Conservation (phyloP, 306 rosid species). For the Parietaria judaica region DNA sequence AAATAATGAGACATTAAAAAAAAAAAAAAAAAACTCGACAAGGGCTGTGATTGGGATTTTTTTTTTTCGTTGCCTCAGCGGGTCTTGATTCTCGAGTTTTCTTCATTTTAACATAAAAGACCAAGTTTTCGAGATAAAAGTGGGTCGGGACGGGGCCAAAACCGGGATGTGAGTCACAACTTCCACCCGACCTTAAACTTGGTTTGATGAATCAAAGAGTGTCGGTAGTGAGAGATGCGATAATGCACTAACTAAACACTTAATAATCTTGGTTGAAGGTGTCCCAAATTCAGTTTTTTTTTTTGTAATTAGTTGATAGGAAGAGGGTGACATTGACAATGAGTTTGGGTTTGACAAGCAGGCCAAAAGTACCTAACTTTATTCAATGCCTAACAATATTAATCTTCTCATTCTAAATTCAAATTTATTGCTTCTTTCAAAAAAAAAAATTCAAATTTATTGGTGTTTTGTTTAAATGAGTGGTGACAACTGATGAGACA, state of each 20-base stretch:
- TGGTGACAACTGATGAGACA: background rate
- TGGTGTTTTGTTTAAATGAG: background rate
- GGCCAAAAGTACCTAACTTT: background rate
- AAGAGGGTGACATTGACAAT: background rate
- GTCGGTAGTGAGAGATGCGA: constrained; percentile 8
- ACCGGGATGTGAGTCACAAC: no score
- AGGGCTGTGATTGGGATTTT: no score
- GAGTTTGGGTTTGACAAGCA: constrained; percentile 1
- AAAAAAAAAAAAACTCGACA: no score
- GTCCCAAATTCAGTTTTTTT: background rate
- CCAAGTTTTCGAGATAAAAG: no score
- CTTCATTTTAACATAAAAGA: no score
- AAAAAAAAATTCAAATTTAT: no score
- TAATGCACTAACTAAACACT: background rate
- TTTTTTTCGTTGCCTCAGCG: no score
- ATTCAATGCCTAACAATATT: constrained; percentile 9
- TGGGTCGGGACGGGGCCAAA: no score
- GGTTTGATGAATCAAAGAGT: background rate
- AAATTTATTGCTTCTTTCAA: no score
- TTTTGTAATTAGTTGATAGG: constrained; percentile 5
- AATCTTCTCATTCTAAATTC: background rate
- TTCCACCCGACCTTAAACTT: no score
- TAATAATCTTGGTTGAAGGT: background rate
- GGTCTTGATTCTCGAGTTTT: no score
- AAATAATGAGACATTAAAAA: no score